Evolutionary conservation across 257 asterid genomes (phyloP).

Genomic region (Gentiana macrophylla): DNA sequence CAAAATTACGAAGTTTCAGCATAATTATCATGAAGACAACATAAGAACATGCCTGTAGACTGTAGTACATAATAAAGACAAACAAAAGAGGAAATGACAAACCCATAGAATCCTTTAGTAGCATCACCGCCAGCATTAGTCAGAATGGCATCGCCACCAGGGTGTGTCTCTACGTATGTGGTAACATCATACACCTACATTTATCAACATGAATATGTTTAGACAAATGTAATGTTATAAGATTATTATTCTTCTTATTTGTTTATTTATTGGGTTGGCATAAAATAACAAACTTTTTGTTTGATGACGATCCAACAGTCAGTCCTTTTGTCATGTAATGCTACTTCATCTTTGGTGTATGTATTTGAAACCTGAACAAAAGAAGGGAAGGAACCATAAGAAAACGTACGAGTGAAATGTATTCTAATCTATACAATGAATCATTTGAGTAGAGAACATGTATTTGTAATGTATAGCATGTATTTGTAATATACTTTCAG

Average conservation of each 20-base stretch:
- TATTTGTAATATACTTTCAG: too few species aligned
- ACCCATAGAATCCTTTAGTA: slow-evolving; percentile 85
- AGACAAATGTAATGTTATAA: too few species aligned
- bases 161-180: slow-evolving; percentile 90
- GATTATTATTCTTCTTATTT: too few species aligned
- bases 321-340: slow-evolving; percentile 66
- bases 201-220: not conserved
- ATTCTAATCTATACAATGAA: too few species aligned
- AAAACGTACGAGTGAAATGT: too few species aligned
- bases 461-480: too few species aligned
- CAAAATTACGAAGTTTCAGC: too few species aligned
- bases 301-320: slow-evolving; percentile 98
- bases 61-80: too few species aligned
- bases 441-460: too few species aligned
- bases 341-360: slow-evolving; percentile 62
- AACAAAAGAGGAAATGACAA: slow-evolving; percentile 6
- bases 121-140: slow-evolving; percentile 92
- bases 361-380: slow-evolving; percentile 36
- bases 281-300: slow-evolving; percentile 47
- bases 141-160: slow-evolving; percentile 96
- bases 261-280: not conserved
- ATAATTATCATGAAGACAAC: too few species aligned
- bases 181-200: slow-evolving; percentile 87
- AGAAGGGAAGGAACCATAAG: too few species aligned
- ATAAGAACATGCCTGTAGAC: too few species aligned